Conservation (phyloP, 148 eudicot genomes). For the Rhododendron molle region DNA sequence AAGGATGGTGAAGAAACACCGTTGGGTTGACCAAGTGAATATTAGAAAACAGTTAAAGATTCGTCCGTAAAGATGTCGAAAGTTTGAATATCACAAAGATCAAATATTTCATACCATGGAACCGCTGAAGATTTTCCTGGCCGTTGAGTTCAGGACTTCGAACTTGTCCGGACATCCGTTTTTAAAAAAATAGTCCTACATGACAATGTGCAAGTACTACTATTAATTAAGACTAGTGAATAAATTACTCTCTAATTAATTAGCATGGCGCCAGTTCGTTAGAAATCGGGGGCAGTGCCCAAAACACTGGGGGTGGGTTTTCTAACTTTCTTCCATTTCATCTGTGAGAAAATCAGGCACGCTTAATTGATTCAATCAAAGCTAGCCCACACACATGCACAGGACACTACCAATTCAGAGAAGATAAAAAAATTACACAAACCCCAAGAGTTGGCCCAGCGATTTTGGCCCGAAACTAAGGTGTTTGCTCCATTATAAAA, state of each 20-base stretch:
- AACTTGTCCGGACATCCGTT: no score
- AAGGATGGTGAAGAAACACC: no score
- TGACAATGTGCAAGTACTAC: background rate
- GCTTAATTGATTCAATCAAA: constrained; percentile 2
- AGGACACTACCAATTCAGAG: background rate
- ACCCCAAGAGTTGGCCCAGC: no score
- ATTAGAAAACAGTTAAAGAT: no score
- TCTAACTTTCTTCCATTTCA: background rate
- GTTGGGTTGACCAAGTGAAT: no score
- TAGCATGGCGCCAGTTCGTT: background rate
- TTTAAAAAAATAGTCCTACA: background rate
- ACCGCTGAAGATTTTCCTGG: background rate
- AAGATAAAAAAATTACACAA: background rate
- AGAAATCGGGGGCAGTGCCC: background rate
- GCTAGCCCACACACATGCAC: constrained; percentile 8
- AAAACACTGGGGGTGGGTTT: background rate
- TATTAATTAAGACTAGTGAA: background rate
- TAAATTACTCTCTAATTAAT: no score
- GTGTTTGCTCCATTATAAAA: no score
- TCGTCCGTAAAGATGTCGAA: no score
- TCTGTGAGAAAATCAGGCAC: background rate
- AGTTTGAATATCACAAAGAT: no score
- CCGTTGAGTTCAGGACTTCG: background rate
- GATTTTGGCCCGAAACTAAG: no score
- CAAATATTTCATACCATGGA: no score